phyloP scores from a whole-genome alignment of 495 filamentous ascomycete genomes.

The Penicillium crystallinum region DNA sequence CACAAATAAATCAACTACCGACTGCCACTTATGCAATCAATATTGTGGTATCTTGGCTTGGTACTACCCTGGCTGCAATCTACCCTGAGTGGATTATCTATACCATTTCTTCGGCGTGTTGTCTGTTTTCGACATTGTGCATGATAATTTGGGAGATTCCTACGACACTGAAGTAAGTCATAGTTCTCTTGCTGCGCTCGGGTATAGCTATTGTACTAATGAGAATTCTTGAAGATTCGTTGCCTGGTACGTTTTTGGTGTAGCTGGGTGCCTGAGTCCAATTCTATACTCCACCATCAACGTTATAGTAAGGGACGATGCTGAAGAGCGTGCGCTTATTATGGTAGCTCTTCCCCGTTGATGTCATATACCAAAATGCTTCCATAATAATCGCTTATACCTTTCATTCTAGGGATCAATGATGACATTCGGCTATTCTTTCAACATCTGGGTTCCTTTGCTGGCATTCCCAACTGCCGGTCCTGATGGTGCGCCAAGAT shows the following conservation, averaged over 20 bases:
- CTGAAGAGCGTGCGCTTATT: slow-evolving; percentile 44
- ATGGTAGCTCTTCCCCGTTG: slow-evolving; percentile 21
- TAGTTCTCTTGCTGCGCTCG: not conserved
- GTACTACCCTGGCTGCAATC: slow-evolving; percentile 40
- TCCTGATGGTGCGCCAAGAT: slow-evolving; percentile 39
- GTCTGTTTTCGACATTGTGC: slow-evolving; percentile 37
- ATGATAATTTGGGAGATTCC: slow-evolving; percentile 46
- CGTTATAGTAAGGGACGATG: slow-evolving; percentile 41
- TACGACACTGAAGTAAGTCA: slow-evolving; percentile 32
- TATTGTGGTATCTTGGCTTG: slow-evolving; percentile 43
- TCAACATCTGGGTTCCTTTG: slow-evolving; percentile 44
- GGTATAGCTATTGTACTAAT: not conserved
- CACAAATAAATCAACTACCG: slow-evolving; percentile 43
- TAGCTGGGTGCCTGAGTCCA: slow-evolving; percentile 37
- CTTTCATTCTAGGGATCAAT: slow-evolving; percentile 31
- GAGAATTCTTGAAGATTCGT: slow-evolving; percentile 27
- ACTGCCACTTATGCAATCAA: slow-evolving; percentile 39
- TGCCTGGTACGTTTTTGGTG: slow-evolving; percentile 43
- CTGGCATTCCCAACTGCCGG: slow-evolving; percentile 40
- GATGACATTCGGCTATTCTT: slow-evolving; percentile 49
- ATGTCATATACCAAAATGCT: not conserved
- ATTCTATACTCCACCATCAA: slow-evolving; percentile 46
- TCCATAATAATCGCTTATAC: not conserved
- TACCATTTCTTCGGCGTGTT: slow-evolving; percentile 24
- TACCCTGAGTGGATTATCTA: slow-evolving; percentile 44